These are phyloP conservation scores for Paracorniculantispora psalliotae DNA, from an alignment of 2,329 filamentous ascomycete species.

Conservation along the genomic window DNA sequence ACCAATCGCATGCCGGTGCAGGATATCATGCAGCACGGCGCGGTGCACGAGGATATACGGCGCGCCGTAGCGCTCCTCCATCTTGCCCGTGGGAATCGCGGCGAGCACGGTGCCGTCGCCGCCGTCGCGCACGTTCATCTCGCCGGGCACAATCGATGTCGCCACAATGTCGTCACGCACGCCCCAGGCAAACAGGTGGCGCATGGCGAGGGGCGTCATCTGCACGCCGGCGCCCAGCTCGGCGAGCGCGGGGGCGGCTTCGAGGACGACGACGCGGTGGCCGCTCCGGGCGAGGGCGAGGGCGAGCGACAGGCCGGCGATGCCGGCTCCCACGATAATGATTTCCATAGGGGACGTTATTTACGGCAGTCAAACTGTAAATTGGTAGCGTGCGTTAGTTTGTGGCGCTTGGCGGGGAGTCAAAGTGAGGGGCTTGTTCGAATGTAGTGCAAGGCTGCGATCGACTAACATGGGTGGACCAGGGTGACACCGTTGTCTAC, in stretches of 20 bases:
- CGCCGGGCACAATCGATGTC: constrained; percentile 18
- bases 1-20: constrained; percentile 23
- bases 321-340: constrained; percentile 42
- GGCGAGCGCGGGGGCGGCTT: constrained; percentile 40
- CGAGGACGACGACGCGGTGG: constrained; percentile 46
- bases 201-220: constrained; percentile 28
- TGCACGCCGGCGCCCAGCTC: constrained; percentile 29
- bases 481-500: no score
- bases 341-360: no score
- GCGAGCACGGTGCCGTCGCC: constrained; percentile 21
- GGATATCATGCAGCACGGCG: constrained; percentile 30
- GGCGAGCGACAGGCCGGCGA: constrained; percentile 34
- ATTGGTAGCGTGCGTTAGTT: no score
- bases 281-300: constrained; percentile 35
- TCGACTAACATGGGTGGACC: background rate
- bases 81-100: constrained; percentile 16
- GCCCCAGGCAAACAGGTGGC: constrained; percentile 28
- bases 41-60: constrained; percentile 32
- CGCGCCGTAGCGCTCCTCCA: constrained; percentile 24
- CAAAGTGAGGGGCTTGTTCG: background rate
- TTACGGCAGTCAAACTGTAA: no score
- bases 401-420: background rate
- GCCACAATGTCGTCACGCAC: constrained; percentile 18
- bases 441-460: background rate
- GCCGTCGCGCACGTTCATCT: constrained; percentile 23